Evolutionary conservation across 2,329 filamentous ascomycete species (phyloP), one percentile per base, ranked within the genome.

Genomic region (Coleophoma eucalyptorum): DNA sequence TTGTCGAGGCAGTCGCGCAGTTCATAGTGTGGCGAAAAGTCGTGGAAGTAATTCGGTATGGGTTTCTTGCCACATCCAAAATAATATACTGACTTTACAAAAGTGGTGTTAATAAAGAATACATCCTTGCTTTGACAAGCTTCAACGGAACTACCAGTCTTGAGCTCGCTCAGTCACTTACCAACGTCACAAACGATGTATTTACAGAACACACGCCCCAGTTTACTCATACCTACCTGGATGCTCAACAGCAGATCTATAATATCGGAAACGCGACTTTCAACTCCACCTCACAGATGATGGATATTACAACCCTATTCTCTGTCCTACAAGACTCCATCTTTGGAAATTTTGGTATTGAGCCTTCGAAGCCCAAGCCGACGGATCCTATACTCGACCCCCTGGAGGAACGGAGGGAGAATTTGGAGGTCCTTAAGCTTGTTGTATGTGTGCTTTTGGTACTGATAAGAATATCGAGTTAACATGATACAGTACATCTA

Each of bases 1-100:
- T 79, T 8, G 73, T 79, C 4, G 79, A 81, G 60, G 78, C 77
- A 8, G 32, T 33, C 13, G 42, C 35, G 20, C 44, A 51, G 44
- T 50, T 50, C 35, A 41, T 50, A 16, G 19, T 50, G 11, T 50
- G 43, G 49, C 33, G 44, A 10, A 47, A 47, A 19, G 45, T 38
- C 11, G 19, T 38, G 20, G 45, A 47, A 38, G 34, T 47, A 4
- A 12, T 47, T 16, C 18, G 35, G 45, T 47, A 38, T 12, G 33
- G 10, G 8, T 1, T 18, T 5, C 32, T 21, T 31, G 20, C 5
- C 35, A 21, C 4, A 18, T 3, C 18, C 7, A 3, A 8, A 16
- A 18, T 20, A n/a, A 18, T 13, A 34, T 37, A 37, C 19, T 46
- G 31, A 46, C n/a, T 19, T 26, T 4, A 15, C 13, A 26, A 34